Percentiles rank a stretch among this genome's conserved stretches.
phyloP scores from a whole-genome alignment of 2,329 filamentous ascomycete species.

The Diaporthe sp. region DNA sequence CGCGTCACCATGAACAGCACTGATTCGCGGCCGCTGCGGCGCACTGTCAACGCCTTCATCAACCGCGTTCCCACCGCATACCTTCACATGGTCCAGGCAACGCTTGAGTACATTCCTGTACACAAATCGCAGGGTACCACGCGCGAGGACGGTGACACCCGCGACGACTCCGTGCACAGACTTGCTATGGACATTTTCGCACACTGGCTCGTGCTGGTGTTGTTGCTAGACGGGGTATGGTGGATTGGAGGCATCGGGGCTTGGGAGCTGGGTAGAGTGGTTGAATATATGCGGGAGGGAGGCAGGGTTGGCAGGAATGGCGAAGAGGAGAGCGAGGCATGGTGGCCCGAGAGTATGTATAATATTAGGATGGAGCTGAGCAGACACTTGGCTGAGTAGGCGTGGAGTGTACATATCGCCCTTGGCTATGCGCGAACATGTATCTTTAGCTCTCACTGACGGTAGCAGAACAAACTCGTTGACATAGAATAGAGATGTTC shows the following conservation, averaged over 20 bases:
- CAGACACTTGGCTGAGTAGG: conserved; percentile 1
- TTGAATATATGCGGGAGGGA: conserved; percentile 40
- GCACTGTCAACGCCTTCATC: conserved; percentile 57
- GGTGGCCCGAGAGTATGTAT: conserved; percentile 56
- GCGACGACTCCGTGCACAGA: conserved; percentile 40
- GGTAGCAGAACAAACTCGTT: not conserved
- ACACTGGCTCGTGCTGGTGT: conserved; percentile 56
- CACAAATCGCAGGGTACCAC: not conserved
- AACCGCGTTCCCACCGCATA: conserved; percentile 54
- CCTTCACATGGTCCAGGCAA: conserved; percentile 52
- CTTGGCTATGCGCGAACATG: not conserved
- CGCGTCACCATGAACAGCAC: conserved; percentile 50
- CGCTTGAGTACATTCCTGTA: conserved; percentile 45
- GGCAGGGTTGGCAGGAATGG: conserved; percentile 32
- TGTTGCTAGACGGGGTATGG: conserved; percentile 56
- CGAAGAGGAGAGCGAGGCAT: conserved; percentile 43
- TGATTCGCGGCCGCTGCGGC: conserved; percentile 51
- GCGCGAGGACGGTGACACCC: not conserved
- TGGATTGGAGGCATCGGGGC: conserved; percentile 55
- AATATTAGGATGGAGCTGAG: conserved; percentile 41
- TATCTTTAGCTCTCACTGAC: not conserved
- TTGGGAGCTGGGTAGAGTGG: conserved; percentile 52
- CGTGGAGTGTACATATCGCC: not conserved
- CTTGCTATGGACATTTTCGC: conserved; percentile 55
- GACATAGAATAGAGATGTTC: not conserved